Conservation (phyloP, 176 grass and related monocot species). For the Phragmites australis region DNA sequence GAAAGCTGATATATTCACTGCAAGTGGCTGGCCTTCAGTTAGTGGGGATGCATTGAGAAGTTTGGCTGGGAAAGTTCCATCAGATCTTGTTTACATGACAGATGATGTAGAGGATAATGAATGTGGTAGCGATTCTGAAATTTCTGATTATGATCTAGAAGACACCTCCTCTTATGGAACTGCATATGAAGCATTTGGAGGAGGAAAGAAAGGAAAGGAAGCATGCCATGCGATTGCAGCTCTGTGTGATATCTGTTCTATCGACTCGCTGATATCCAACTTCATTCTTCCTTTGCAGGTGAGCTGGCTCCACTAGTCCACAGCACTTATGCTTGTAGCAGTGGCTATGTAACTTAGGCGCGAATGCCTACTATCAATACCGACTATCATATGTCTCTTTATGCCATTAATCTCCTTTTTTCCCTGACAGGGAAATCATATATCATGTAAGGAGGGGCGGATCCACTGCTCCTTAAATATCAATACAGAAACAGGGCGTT, state of each 20-base stretch:
- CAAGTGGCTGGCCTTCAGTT: conserved; percentile 79
- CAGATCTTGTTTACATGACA: conserved; percentile 50
- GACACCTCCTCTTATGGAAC: conserved; percentile 62
- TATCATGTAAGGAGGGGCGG: conserved; percentile 75
- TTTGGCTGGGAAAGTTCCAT: conserved; percentile 71
- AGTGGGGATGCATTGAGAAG: conserved; percentile 74
- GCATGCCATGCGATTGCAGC: conserved; percentile 89
- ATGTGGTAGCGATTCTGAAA: conserved; percentile 40
- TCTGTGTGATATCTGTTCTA: conserved; percentile 86
- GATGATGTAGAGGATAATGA: conserved; percentile 47
- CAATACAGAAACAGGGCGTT: conserved; percentile 95
- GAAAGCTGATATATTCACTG: conserved; percentile 63
- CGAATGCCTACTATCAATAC: conserved; percentile 19
- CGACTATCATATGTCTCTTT: conserved; percentile 24
- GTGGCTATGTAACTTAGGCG: not conserved
- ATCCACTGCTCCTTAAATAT: conserved; percentile 97
- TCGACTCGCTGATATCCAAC: conserved; percentile 91
- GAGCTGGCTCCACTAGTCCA: conserved; percentile 31
- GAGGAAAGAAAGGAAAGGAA: conserved; percentile 75
- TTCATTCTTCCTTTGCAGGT: conserved; percentile 97
- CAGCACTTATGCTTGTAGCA: no score
- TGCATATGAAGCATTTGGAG: conserved; percentile 87
- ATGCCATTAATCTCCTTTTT: conserved; percentile 30
- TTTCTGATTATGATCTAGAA: conserved; percentile 34
- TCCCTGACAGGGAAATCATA: conserved; percentile 67